These are phyloP conservation scores for Ammopiptanthus mongolicus DNA, from an alignment of 306 rosid genomes.

Conservation along the genomic window DNA sequence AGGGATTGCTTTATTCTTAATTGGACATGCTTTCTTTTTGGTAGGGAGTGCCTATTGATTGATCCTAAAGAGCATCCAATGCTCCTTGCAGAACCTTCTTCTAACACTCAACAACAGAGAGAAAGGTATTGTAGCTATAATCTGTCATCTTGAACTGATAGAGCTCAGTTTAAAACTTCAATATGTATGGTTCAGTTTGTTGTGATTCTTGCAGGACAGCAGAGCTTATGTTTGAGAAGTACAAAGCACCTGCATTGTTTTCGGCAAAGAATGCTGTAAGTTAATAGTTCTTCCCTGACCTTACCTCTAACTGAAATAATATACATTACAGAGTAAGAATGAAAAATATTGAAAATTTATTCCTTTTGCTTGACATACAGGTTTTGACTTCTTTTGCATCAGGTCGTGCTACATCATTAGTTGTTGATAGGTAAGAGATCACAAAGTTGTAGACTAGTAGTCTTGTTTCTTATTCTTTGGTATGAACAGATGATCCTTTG, in stretches of 20 bases:
- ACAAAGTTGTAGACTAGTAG: background rate
- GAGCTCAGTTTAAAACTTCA: slow-evolving; percentile 8
- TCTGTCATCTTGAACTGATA: background rate
- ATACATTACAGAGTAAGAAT: background rate
- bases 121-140: slow-evolving; percentile 55
- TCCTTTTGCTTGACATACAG: slow-evolving; percentile 33
- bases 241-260: slow-evolving; percentile 95
- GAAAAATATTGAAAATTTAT: slow-evolving; percentile 3
- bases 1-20: slow-evolving; percentile 4
- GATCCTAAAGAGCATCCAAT: slow-evolving; percentile 98
- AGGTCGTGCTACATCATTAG: slow-evolving; percentile 96
- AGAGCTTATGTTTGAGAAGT: slow-evolving; percentile 95
- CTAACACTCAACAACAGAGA: slow-evolving; percentile 80
- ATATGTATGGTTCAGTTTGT: slow-evolving; percentile 20
- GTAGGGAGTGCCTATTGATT: slow-evolving; percentile 82
- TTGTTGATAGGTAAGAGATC: slow-evolving; percentile 79
- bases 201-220: slow-evolving; percentile 65
- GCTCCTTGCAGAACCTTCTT: slow-evolving; percentile 98
- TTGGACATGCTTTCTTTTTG: slow-evolving; percentile 3
- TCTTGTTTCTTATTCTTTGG: slow-evolving; percentile 5
- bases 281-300: slow-evolving; percentile 11
- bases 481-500: background rate
- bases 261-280: slow-evolving; percentile 97
- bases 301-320: slow-evolving; percentile 17
- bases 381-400: slow-evolving; percentile 98